Evolutionary conservation across 2,329 filamentous ascomycete species (phyloP).

Genomic region (Ascochyta lentis): DNA sequence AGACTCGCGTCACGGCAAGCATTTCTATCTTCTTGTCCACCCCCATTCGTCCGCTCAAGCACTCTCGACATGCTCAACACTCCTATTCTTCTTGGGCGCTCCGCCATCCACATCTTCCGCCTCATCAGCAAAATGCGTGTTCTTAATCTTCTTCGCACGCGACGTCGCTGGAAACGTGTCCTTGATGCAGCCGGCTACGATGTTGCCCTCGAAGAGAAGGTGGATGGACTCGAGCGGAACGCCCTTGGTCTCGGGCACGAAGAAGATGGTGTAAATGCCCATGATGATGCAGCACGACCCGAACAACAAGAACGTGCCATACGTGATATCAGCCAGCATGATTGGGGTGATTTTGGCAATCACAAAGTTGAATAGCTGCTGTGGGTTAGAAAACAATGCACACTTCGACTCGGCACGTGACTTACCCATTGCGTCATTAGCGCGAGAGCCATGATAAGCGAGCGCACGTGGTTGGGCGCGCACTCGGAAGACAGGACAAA

Average conservation of each 20-base stretch:
- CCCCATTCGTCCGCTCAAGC: constrained; percentile 8
- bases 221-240: constrained; percentile 53
- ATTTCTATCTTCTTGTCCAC: neutral
- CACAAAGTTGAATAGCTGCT: constrained; percentile 30
- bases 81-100: constrained; percentile 29
- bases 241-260: constrained; percentile 53
- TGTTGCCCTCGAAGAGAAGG: constrained; percentile 52
- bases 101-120: constrained; percentile 33
- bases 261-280: constrained; percentile 52
- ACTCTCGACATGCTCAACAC: constrained; percentile 40
- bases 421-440: constrained; percentile 58
- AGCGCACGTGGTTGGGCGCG: constrained; percentile 50
- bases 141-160: constrained; percentile 47
- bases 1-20: too few relatives aligned
- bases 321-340: constrained; percentile 53
- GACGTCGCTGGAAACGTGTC: constrained; percentile 49
- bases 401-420: constrained; percentile 18
- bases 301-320: constrained; percentile 54
- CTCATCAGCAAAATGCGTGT: constrained; percentile 38
- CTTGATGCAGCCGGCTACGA: constrained; percentile 49
- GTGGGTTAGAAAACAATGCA: neutral
- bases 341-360: constrained; percentile 50
- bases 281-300: constrained; percentile 51
- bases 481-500: constrained; percentile 54
- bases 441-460: constrained; percentile 52